Conservation (phyloP, 2,329 filamentous ascomycete genomes). For the Alternaria conjuncta region DNA sequence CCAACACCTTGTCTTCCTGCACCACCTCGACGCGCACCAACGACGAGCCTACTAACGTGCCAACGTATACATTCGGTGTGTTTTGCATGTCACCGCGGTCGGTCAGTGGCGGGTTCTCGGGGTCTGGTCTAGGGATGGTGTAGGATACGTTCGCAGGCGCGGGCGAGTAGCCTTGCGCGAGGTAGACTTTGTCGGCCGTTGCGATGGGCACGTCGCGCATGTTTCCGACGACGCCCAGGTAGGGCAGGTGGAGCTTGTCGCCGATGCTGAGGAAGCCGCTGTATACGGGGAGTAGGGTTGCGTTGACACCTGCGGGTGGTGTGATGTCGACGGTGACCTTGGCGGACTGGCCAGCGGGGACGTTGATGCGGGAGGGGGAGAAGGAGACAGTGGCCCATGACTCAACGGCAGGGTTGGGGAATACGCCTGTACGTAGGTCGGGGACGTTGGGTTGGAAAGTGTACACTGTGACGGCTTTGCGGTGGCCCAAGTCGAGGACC, state of each 20-base stretch:
- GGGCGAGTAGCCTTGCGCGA: slow-evolving; percentile 13
- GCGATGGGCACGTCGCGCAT: slow-evolving; percentile 18
- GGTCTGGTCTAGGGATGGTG: slow-evolving; percentile 17
- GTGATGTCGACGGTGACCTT: background rate
- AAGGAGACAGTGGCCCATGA: slow-evolving; percentile 19
- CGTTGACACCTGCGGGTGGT: slow-evolving; percentile 6
- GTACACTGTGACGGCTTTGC: slow-evolving; percentile 26
- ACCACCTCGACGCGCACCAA: slow-evolving; percentile 15
- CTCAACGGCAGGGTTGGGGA: slow-evolving; percentile 12
- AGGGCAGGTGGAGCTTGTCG: slow-evolving; percentile 20
- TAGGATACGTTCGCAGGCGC: slow-evolving; percentile 13
- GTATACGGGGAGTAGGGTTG: slow-evolving; percentile 28
- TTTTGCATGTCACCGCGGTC: slow-evolving; percentile 6
- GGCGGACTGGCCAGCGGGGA: slow-evolving; percentile 16
- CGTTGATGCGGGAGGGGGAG: slow-evolving; percentile 20
- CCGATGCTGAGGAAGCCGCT: slow-evolving; percentile 25
- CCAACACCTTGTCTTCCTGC: slow-evolving; percentile 2
- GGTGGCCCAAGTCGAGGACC: slow-evolving; percentile 6
- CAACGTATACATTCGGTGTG: slow-evolving; percentile 1
- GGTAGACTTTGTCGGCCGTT: slow-evolving; percentile 4
- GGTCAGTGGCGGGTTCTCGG: slow-evolving; percentile 4
- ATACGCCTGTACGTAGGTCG: background rate
- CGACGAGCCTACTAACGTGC: background rate
- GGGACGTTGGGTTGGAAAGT: slow-evolving; percentile 9
- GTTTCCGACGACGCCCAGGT: slow-evolving; percentile 27